Base-by-base conservation (phyloP, 2,329 filamentous ascomycete genomes). In the Pseudogymnoascus sp. region DNA sequence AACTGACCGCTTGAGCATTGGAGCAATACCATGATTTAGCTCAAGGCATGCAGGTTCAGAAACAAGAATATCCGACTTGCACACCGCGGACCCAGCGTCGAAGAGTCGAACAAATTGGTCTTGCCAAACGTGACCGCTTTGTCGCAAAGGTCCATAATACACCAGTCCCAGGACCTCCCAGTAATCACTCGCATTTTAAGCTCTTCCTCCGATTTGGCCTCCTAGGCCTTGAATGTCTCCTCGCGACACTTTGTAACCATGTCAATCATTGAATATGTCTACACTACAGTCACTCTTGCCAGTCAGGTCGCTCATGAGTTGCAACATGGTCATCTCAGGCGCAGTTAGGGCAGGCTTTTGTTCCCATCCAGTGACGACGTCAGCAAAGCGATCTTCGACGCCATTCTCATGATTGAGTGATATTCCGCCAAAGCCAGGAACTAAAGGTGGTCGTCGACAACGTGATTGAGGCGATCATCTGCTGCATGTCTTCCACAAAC, bases 11-110 rank as follows among this genome's bases (percentile, higher is more conserved):
- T 79, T 70, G 60, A 86, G 79, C 1, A 89, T 72, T 0, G 69
- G 68, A 1, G 68, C 68, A 28, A 81, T 76, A 1, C 75, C 76
- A 1, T 67, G 63, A 30, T 67, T 73, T 4, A 87, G 72, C 1
- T 72, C 69, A 1, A 76, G 22, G 2, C 70, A 66, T 2, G 81
- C 65, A 0, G 72, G 66, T 0, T 68, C 60, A 1, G 73, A 62
- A 2, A 84, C 69, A 3, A 75, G 68, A 0, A 64, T 70, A 67
- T 85, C 82, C 0, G 80, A 80, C 65, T 85, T 85, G 65, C 75
- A 76, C 4, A 82, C 71, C 25, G 53, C 20, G 14, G 33, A 61
- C 7, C 64, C 68, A 5, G 64, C 58, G 38, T 65, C 47, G 8
- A 62, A 39, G 3, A 63, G 60, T 6, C n/a, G 58, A 15, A 63